These are phyloP conservation scores for Metschnikowia vanudenii DNA, from an alignment of 805 yeast genomes.

Conservation along the genomic window DNA sequence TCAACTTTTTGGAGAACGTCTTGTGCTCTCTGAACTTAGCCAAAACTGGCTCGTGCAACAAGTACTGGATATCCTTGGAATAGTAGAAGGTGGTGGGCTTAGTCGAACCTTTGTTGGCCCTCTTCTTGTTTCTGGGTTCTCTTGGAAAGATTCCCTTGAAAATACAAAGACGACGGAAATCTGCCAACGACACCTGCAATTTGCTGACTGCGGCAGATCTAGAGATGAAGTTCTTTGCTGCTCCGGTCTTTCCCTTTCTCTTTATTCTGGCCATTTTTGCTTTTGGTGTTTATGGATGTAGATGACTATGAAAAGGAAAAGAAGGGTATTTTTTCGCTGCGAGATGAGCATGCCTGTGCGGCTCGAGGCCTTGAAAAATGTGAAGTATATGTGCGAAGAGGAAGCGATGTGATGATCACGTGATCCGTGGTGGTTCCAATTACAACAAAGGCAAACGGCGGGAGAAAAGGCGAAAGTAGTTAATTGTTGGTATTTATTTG, in stretches of 20 bases:
- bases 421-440: too few relatives aligned
- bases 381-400: too few relatives aligned
- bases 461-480: too few relatives aligned
- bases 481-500: too few relatives aligned
- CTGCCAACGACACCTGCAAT: constrained; percentile 90
- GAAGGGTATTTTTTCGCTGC: constrained; percentile 11
- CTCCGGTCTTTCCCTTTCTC: constrained; percentile 83
- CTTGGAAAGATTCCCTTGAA: constrained; percentile 98
- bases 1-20: constrained; percentile 86
- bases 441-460: too few relatives aligned
- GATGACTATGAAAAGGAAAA: constrained; percentile 1
- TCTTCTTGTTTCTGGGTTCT: constrained; percentile 92
- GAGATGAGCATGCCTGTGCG: constrained; percentile 14
- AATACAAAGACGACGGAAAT: constrained; percentile 94
- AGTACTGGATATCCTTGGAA: constrained; percentile 88
- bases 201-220: constrained; percentile 92
- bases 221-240: constrained; percentile 88
- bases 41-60: constrained; percentile 92
- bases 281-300: too few relatives aligned
- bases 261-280: constrained; percentile 65
- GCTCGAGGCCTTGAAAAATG: constrained; percentile 14
- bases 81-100: constrained; percentile 95
- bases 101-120: constrained; percentile 97
- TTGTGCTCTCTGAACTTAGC: constrained; percentile 93
- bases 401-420: too few relatives aligned